Evolutionary conservation across 495 filamentous ascomycete species (phyloP), one percentile per base, ranked within the genome.

Genomic region (Xylaria nigripes): DNA sequence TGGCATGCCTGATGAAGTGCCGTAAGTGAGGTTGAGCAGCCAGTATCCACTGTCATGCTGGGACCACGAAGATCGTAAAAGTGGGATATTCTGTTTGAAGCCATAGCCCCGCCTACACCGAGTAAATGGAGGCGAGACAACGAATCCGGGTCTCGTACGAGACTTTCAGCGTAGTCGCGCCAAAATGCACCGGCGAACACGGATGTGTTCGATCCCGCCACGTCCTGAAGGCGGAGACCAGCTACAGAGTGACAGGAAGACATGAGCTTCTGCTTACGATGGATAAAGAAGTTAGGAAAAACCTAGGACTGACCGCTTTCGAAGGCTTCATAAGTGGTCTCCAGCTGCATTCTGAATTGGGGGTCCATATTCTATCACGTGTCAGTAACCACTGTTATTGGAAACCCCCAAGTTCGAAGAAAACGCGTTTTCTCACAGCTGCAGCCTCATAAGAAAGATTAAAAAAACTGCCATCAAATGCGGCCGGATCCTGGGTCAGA

Each of bases 371-470:
- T 16, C 13, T 23, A 22, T 3, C 29, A 15, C n/a, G n/a, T 49
- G 38, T 27, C 47, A 76, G 85, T 87, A 64, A 93, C 89, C 0
- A 92, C 73, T 0, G 87, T 86, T 60, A 90, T 86, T 57, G 13
- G 22, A 18, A 21, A 13, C 4, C 16, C 19, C 41, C 22, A 29
- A 15, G 19, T 89, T n/a, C n/a, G n/a, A n/a, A n/a, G n/a, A 93
- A 1, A 86, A 85, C 41, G 83, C 88, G 19, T 5, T 3, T 19
- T 1, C 47, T 49, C 6, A 49, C 49, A 18, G 21, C 25, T 16
- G 38, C 49, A 1, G 10, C 38, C 25, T 41, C 49, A 13, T 21
- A 21, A 6, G 49, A 42, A 15, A 43, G 18, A n/a, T 16, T 51
- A 13, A 51, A 51, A n/a, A 51, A 51, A 1, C 5, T 22, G 15